A percentile compares a stretch with the other conserved stretches of the same genome.
These are phyloP conservation scores for Talaromyces sp. DNA, from an alignment of 2,329 filamentous ascomycete species.

Conservation along the genomic window DNA sequence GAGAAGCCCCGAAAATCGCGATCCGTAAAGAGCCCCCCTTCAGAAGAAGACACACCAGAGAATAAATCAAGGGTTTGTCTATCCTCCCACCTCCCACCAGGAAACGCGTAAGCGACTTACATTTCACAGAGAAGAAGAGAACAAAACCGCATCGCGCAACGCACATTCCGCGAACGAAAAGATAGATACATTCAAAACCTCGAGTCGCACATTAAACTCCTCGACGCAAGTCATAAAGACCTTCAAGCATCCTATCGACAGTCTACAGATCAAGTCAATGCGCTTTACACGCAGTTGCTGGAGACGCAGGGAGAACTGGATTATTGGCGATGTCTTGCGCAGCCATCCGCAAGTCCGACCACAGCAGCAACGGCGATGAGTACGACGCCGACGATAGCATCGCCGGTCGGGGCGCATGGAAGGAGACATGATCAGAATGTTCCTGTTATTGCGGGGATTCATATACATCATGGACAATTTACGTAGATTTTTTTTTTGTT, in stretches of 20 bases:
- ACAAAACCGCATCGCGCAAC: slow-evolving; percentile 81
- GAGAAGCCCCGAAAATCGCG: slow-evolving; percentile 13
- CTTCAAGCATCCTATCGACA: slow-evolving; percentile 14
- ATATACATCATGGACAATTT: slow-evolving; percentile 8
- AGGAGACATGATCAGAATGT: not conserved
- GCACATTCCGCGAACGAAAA: slow-evolving; percentile 83
- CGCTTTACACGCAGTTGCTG: slow-evolving; percentile 13
- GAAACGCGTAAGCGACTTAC: not conserved
- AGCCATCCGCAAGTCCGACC: not conserved
- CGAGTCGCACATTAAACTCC: slow-evolving; percentile 45
- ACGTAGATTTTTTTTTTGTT: not conserved
- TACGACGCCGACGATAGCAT: not conserved
- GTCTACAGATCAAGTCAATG: slow-evolving; percentile 17
- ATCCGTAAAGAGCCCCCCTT: slow-evolving; percentile 2
- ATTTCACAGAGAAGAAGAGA: slow-evolving; percentile 57
- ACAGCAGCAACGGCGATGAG: not conserved
- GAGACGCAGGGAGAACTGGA: slow-evolving; percentile 14
- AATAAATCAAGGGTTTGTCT: slow-evolving; percentile 13
- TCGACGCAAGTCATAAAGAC: slow-evolving; percentile 16
- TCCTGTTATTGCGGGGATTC: not conserved
- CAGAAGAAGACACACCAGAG: slow-evolving; percentile 15
- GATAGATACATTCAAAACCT: slow-evolving; percentile 83
- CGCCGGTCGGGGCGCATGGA: not conserved
- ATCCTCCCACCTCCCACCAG: not conserved
- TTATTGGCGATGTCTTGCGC: slow-evolving; percentile 17